Percentiles rank a stretch among this genome's conserved stretches.
phyloP scores from a whole-genome alignment of 371 early-diverging fungal species.

The Cokeromyces recurvatus region DNA sequence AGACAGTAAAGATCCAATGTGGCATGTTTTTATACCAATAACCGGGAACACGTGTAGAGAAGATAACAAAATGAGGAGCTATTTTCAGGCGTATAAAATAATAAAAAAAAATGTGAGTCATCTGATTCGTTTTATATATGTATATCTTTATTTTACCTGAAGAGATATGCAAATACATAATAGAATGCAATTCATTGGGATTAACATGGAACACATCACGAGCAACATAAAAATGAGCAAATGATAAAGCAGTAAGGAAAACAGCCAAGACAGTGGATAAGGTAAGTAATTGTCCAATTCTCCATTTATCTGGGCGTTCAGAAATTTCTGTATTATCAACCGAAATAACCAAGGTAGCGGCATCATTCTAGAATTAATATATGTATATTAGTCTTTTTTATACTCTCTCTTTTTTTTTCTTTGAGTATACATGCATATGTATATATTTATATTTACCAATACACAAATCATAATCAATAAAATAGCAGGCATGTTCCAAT shows the following conservation, averaged over 20 bases:
- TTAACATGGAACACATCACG: slow-evolving; percentile 56
- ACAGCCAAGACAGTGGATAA: slow-evolving; percentile 73
- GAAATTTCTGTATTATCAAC: slow-evolving; percentile 90
- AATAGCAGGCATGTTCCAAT: slow-evolving; percentile 79
- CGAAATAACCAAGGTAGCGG: slow-evolving; percentile 88
- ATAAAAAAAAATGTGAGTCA: no score
- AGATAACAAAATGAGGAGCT: slow-evolving; percentile 90
- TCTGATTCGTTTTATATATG: neutral
- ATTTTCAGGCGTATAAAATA: neutral
- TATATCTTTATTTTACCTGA: slow-evolving; percentile 41
- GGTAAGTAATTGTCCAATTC: slow-evolving; percentile 83
- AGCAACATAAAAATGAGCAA: slow-evolving; percentile 79
- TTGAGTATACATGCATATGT: neutral
- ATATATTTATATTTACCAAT: slow-evolving; percentile 34
- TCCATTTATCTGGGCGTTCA: slow-evolving; percentile 86
- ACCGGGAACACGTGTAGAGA: slow-evolving; percentile 81
- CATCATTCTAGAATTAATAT: slow-evolving; percentile 60
- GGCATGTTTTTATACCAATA: slow-evolving; percentile 70
- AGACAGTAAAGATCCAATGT: slow-evolving; percentile 32
- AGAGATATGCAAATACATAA: slow-evolving; percentile 90
- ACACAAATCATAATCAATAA: slow-evolving; percentile 84
- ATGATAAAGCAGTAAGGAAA: slow-evolving; percentile 71
- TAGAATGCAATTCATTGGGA: slow-evolving; percentile 57
- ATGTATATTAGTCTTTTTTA: neutral
- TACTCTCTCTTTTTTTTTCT: neutral